phyloP scores from a whole-genome alignment of 495 filamentous ascomycete species.

The Podospora conica region DNA sequence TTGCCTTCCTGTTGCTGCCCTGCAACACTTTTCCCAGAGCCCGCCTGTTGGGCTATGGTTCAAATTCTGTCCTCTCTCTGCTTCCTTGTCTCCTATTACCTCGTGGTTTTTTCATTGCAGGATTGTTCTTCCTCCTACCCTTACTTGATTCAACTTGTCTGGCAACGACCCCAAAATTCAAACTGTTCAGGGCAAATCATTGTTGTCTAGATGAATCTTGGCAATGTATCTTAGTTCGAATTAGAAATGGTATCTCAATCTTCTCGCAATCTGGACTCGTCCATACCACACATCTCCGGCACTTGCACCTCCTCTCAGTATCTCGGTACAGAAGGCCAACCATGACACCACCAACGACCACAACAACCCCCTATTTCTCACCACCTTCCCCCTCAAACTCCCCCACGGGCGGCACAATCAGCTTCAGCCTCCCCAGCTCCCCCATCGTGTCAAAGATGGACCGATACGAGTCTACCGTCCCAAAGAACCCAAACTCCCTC shows the following conservation, averaged over 20 bases:
- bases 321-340: too few relatives aligned
- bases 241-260: not conserved
- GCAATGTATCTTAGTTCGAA: not conserved
- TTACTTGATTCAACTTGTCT: not conserved
- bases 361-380: not conserved
- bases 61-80: not conserved
- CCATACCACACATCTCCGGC: too few relatives aligned
- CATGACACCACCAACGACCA: not conserved
- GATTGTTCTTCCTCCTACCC: not conserved
- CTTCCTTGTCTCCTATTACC: not conserved
- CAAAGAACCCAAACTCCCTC: conserved; percentile 16
- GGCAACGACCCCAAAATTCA: not conserved
- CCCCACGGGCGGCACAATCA: conserved; percentile 15
- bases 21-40: not conserved
- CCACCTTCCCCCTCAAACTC: conserved; percentile 2
- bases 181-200: not conserved
- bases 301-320: not conserved
- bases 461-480: conserved; percentile 19
- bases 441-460: conserved; percentile 17
- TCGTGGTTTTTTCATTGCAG: not conserved
- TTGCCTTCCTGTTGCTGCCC: not conserved
- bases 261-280: not conserved
- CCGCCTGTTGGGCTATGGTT: not conserved
- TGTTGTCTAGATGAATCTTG: not conserved
- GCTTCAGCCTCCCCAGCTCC: conserved; percentile 15